Conservation (phyloP, 495 filamentous ascomycete genomes). For the Talaromyces ruber region DNA sequence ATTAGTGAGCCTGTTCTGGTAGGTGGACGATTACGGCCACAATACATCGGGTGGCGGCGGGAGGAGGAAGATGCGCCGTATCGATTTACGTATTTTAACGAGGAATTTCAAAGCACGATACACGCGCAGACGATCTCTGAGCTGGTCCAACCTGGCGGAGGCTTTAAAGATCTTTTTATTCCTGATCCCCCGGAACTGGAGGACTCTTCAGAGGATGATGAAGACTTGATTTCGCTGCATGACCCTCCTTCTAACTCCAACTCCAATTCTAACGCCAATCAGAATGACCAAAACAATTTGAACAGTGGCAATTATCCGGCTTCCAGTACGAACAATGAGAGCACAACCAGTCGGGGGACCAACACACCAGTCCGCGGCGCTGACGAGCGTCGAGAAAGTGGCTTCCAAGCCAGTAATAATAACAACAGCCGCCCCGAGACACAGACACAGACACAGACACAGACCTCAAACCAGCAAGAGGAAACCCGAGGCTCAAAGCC, state of each 20-base stretch:
- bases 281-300: slow-evolving; percentile 12
- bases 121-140: slow-evolving; percentile 93
- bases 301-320: not conserved
- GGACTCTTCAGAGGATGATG: slow-evolving; percentile 55
- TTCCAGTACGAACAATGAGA: not conserved
- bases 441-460: not conserved
- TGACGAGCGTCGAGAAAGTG: not conserved
- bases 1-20: slow-evolving; percentile 90
- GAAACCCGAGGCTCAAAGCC: slow-evolving; percentile 29
- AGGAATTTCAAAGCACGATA: slow-evolving; percentile 88
- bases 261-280: slow-evolving; percentile 9
- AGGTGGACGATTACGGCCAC: slow-evolving; percentile 76
- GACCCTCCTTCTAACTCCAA: slow-evolving; percentile 5
- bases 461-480: not conserved
- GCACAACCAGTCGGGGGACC: not conserved
- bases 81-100: slow-evolving; percentile 97
- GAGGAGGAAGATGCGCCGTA: slow-evolving; percentile 88
- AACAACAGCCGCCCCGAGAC: not conserved
- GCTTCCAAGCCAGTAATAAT: not conserved
- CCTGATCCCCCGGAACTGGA: slow-evolving; percentile 59
- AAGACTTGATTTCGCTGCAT: slow-evolving; percentile 17
- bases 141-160: slow-evolving; percentile 72
- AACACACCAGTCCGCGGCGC: not conserved
- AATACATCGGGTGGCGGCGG: slow-evolving; percentile 71
- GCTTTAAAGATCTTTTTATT: slow-evolving; percentile 80